phyloP scores from a whole-genome alignment of 1,284 basidiomycete genomes.

The Ganoderma lucidum region DNA sequence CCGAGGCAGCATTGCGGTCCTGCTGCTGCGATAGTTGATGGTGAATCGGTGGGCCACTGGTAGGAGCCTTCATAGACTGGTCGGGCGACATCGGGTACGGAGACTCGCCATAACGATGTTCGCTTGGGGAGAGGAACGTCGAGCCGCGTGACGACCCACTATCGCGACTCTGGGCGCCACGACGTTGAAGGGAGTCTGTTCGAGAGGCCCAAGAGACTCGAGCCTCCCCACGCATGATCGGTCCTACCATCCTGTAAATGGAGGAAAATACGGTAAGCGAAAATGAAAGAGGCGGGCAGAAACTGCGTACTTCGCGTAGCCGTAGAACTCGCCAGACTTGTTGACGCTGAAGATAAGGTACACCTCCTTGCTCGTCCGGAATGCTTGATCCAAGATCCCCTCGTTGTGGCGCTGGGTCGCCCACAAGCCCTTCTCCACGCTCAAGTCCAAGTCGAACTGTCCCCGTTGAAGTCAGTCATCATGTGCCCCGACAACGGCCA shows the following conservation, averaged over 20 bases:
- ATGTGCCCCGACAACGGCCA: not conserved
- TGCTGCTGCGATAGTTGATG: constrained; percentile 3
- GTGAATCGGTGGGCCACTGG: not conserved
- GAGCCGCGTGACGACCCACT: constrained; percentile 28
- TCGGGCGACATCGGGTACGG: constrained; percentile 34
- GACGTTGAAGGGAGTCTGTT: constrained; percentile 44
- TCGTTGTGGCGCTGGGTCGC: constrained; percentile 96
- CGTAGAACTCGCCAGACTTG: constrained; percentile 90
- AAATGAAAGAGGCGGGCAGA: not conserved
- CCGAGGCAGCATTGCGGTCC: constrained; percentile 46
- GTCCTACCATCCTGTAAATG: constrained; percentile 65
- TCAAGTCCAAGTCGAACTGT: constrained; percentile 85
- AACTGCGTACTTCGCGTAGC: constrained; percentile 75
- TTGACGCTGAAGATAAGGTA: constrained; percentile 93
- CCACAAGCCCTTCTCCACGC: constrained; percentile 87
- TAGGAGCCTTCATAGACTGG: not conserved
- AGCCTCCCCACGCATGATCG: constrained; percentile 58
- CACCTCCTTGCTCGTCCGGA: constrained; percentile 86
- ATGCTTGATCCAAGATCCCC: constrained; percentile 88
- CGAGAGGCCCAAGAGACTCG: constrained; percentile 69
- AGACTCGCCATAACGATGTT: constrained; percentile 52
- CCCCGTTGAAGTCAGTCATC: constrained; percentile 28
- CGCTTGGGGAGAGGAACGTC: constrained; percentile 51
- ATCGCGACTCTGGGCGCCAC: constrained; percentile 31
- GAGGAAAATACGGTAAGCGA: too few species aligned